These are phyloP conservation scores for Saccharum officinarum DNA, from an alignment of 176 grass and related monocot species.

Conservation along the genomic window DNA sequence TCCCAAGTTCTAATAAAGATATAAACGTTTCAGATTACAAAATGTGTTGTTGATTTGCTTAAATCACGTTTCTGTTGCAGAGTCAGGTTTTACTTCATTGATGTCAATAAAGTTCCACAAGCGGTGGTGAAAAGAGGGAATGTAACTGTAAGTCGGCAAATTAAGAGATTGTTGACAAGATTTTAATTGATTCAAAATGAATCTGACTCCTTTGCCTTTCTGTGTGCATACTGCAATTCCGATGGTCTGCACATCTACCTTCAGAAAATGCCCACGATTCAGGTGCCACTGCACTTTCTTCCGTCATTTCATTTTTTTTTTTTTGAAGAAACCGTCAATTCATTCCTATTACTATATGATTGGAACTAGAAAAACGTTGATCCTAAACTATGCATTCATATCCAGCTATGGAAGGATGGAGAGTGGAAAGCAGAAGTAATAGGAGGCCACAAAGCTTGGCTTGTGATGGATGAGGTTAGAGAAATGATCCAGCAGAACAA, in stretches of 20 bases:
- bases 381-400: not conserved
- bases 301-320: not conserved
- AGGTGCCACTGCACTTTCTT: slow-evolving; percentile 47
- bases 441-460: slow-evolving; percentile 93
- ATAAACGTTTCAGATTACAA: not conserved
- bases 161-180: not conserved
- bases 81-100: slow-evolving; percentile 78
- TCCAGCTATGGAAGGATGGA: slow-evolving; percentile 96
- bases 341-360: not conserved
- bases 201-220: slow-evolving; percentile 8
- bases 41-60: not conserved
- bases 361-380: not conserved
- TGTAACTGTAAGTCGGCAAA: slow-evolving; percentile 63
- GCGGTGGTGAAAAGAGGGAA: slow-evolving; percentile 83
- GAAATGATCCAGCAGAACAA: slow-evolving; percentile 91
- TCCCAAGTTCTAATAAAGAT: not conserved
- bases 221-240: not conserved
- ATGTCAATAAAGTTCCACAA: slow-evolving; percentile 95
- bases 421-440: slow-evolving; percentile 85
- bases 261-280: slow-evolving; percentile 99
- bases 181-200: not conserved
- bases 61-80: slow-evolving; percentile 33
- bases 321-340: not conserved
- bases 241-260: not conserved
- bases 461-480: slow-evolving; percentile 94